phyloP scores from a whole-genome alignment of 140 eudicot species.

The Anethum foeniculum region DNA sequence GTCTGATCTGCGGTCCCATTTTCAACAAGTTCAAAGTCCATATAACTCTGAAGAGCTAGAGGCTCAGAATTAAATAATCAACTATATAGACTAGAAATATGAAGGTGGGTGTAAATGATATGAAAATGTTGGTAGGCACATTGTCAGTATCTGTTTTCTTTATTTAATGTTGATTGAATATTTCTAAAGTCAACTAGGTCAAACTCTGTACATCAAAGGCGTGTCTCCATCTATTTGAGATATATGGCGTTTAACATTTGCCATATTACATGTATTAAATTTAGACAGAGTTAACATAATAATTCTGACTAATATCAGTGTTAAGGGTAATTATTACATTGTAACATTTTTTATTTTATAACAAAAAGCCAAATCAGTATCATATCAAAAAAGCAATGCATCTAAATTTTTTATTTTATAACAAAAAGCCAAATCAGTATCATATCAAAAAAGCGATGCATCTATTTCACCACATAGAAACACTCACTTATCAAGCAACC shows the following conservation, averaged over 20 bases:
- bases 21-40: not conserved
- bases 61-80: not conserved
- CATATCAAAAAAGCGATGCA: not conserved
- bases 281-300: not conserved
- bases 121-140: not conserved
- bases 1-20: not conserved
- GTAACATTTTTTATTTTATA: not conserved
- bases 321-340: not conserved
- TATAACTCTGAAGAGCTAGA: not conserved
- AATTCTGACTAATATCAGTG: not conserved
- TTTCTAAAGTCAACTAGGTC: not conserved
- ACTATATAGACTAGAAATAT: not conserved
- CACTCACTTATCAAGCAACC: constrained; percentile 36
- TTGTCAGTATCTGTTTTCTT: not conserved
- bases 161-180: not conserved
- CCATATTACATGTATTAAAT: not conserved
- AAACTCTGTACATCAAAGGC: not conserved
- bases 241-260: not conserved
- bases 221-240: not conserved
- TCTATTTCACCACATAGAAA: not conserved
- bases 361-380: not conserved
- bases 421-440: too few relatives aligned
- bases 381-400: not conserved
- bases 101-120: not conserved
- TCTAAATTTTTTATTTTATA: too few relatives aligned